phyloP scores from a whole-genome alignment of 805 yeast genomes.

The Scheffersomyces ergatensis region DNA sequence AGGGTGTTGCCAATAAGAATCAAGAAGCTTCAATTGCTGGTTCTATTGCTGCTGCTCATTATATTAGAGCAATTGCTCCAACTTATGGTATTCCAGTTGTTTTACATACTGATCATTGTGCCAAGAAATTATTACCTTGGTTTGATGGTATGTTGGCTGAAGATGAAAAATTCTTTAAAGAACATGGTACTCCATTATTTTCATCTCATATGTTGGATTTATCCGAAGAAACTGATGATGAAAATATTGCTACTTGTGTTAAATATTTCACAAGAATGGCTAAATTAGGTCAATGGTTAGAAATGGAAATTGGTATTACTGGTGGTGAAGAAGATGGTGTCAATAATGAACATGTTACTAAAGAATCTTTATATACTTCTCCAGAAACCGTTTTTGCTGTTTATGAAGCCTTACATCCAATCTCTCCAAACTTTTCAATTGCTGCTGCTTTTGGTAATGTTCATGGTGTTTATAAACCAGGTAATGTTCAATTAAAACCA shows the following conservation, averaged over 20 bases:
- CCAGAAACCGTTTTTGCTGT: slow-evolving; percentile 94
- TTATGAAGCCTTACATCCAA: slow-evolving; percentile 83
- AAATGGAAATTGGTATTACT: slow-evolving; percentile 99
- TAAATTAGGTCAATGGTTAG: slow-evolving; percentile 95
- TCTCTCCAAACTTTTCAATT: slow-evolving; percentile 97
- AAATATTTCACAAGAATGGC: slow-evolving; percentile 93
- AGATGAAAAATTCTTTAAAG: slow-evolving; percentile 87
- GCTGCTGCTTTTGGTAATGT: slow-evolving; percentile 99
- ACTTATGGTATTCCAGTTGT: slow-evolving; percentile 94
- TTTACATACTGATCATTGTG: slow-evolving; percentile 98
- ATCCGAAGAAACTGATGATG: slow-evolving; percentile 94
- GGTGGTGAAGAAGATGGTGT: slow-evolving; percentile 99
- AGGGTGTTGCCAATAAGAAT: slow-evolving; percentile 92
- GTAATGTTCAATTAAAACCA: slow-evolving; percentile 93
- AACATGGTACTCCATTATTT: slow-evolving; percentile 92
- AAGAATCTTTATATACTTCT: slow-evolving; percentile 86
- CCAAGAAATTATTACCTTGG: slow-evolving; percentile 97
- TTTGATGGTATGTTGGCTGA: slow-evolving; percentile 97
- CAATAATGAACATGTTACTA: slow-evolving; percentile 90
- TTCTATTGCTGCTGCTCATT: slow-evolving; percentile 96
- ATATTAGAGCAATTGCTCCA: slow-evolving; percentile 95
- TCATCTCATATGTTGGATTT: slow-evolving; percentile 99
- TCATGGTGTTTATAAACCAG: slow-evolving; percentile 99
- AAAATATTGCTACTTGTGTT: slow-evolving; percentile 91
- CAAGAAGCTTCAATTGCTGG: slow-evolving; percentile 95